A percentile compares a stretch with the other conserved stretches of the same genome.
Evolutionary conservation across 371 early-diverging fungal species (phyloP).

Genomic region (Lichtheimia hyalospora): DNA sequence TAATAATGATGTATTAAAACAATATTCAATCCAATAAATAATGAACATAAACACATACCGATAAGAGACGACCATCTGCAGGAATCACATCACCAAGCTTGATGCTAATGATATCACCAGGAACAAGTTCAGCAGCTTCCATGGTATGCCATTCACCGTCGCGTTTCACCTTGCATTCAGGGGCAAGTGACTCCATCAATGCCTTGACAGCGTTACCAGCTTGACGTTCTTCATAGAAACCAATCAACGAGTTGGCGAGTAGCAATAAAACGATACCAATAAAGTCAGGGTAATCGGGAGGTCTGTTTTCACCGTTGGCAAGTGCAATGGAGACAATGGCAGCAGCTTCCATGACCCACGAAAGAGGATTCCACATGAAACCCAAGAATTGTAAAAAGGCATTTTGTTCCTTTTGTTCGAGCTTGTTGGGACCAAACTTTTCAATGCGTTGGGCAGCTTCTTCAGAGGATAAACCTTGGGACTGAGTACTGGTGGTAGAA

Average conservation of each 20-base stretch:
- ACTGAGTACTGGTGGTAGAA: slow-evolving; percentile 16
- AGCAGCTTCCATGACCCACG: slow-evolving; percentile 81
- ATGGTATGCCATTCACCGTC: slow-evolving; percentile 58
- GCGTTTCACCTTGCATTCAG: slow-evolving; percentile 70
- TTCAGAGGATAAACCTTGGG: slow-evolving; percentile 59
- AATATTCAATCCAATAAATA: no score
- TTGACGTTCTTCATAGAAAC: slow-evolving; percentile 82
- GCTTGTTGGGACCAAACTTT: slow-evolving; percentile 68
- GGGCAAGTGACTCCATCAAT: slow-evolving; percentile 71
- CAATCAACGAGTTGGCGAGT: slow-evolving; percentile 82
- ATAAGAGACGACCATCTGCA: slow-evolving; percentile 67
- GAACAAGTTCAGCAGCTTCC: slow-evolving; percentile 60
- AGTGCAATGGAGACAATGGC: slow-evolving; percentile 73
- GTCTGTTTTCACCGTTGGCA: slow-evolving; percentile 60
- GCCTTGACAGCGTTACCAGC: slow-evolving; percentile 79
- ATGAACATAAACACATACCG: slow-evolving; percentile 51
- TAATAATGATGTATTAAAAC: not conserved
- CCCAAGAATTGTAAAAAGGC: slow-evolving; percentile 81
- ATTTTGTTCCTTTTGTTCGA: slow-evolving; percentile 75
- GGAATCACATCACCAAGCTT: slow-evolving; percentile 81
- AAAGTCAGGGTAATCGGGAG: slow-evolving; percentile 84
- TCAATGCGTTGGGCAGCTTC: slow-evolving; percentile 62
- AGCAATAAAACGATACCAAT: slow-evolving; percentile 79
- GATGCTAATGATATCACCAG: slow-evolving; percentile 73
- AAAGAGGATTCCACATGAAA: slow-evolving; percentile 82